Conservation (phyloP, 805 yeast species). For the Tetrapisispora fleetii region DNA sequence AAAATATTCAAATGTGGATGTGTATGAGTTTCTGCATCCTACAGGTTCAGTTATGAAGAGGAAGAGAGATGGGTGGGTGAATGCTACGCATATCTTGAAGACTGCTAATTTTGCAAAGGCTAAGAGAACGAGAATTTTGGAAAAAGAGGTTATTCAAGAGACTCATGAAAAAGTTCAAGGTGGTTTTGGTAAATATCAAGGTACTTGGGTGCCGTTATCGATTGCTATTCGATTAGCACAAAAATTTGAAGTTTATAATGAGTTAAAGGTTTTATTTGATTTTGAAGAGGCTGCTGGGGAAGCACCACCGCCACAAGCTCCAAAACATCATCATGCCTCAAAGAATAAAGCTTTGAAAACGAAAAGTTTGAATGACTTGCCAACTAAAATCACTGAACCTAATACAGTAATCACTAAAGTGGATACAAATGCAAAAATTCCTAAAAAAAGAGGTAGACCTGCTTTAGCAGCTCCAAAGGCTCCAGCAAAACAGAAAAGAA, state of each 20-base stretch:
- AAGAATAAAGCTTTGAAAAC: constrained; percentile 31
- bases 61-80: constrained; percentile 71
- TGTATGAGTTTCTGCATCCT: constrained; percentile 62
- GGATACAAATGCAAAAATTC: constrained; percentile 5
- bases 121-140: constrained; percentile 82
- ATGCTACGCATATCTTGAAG: constrained; percentile 90
- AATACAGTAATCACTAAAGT: not conserved
- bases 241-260: constrained; percentile 52
- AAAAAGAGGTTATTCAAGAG: constrained; percentile 86
- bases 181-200: constrained; percentile 94
- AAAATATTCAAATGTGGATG: constrained; percentile 72
- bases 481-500: constrained; percentile 14
- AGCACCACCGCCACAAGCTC: constrained; percentile 48
- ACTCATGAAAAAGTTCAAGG: constrained; percentile 92
- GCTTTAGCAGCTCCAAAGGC: constrained; percentile 11
- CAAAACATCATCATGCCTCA: constrained; percentile 59
- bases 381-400: constrained; percentile 7
- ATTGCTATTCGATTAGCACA: constrained; percentile 62
- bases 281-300: constrained; percentile 44
- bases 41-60: constrained; percentile 73
- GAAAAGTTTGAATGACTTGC: constrained; percentile 12
- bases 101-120: constrained; percentile 94
- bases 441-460: constrained; percentile 29
- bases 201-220: constrained; percentile 87
- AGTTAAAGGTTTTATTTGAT: constrained; percentile 56